Evolutionary conservation across 306 rosid species (phyloP), one percentile per base, ranked within the genome.

Genomic region (Quercus dentata): DNA sequence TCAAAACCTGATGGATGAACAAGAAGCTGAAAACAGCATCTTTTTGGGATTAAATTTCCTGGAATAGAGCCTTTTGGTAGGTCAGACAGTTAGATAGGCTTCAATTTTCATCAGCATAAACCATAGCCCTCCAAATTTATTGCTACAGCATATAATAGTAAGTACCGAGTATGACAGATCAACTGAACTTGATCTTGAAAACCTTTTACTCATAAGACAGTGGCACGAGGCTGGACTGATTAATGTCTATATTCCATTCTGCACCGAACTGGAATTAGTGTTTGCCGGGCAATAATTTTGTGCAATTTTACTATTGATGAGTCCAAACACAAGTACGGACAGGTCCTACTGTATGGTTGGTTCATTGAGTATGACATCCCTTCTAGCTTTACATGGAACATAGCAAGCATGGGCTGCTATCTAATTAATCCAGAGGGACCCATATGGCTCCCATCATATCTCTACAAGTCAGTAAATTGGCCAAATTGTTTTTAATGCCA

Each of bases 221-320:
- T 0, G 31, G 69, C 91, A 80, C 86, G 87, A 69, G 85, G 90
- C 30, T 65, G 35, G 73, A 75, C 74, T 76, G 80, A 82, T 83
- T 78, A 78, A 76, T 77, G 89, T 81, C 92, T 78, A 78, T 67
- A 76, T 87, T 79, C 79, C 71, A 78, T 20, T 56, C 76, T 51
- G 19, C 63, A 31, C 71, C 77, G 73, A 86, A 80, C 55, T 65
- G 74, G 87, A 74, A 76, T 76, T 61, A 57, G 70, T 79, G 65
- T 67, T 74, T 86, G 87, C 82, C 75, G 74, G 71, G 76, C 84
- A 90, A 90, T 87, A 78, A 86, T 86, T 89, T 49, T 69, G 64
- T 51, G 15, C 38, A 74, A 38, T 69, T 82, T 83, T 80, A 76
- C 85, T 65, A 79, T 83, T 75, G 58, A 74, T 72, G 74, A 79